Evolutionary conservation across 192 early-diverging fungal species (phyloP), one percentile per base, ranked within the genome.

Genomic region (Coemansia brasiliensis): DNA sequence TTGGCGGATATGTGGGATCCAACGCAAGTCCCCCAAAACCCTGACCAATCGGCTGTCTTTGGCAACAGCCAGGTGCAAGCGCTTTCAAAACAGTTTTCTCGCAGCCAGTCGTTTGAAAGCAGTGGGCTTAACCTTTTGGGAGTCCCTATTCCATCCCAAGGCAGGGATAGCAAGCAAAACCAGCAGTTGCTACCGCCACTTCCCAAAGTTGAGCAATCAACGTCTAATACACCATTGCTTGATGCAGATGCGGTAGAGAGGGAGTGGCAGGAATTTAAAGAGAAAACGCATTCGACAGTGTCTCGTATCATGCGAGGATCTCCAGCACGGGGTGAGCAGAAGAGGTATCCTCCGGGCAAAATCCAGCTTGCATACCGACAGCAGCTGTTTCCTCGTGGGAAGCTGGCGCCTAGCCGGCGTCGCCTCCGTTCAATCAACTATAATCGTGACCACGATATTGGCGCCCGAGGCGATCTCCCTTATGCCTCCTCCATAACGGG

Each of bases 1-100:
- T 15, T 76, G 24, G 57, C 66, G 5, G 73, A 76, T 20, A 69
- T 76, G 67, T 76, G 73, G 73, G 59, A 66, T 38, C 73, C 73
- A 4, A 62, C 63, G 32, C 67, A 76, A 46, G 58, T 69, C 35
- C 73, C 73, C 1, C 49, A 59, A 27, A 39, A 58, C 2, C 39
- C 43, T 2, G 29, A 18, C 5, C 58, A 44, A 9, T 39, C 44
- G 2, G 45, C 48, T 17, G 21, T 5, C 8, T 69, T 76, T 69
- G 67, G 42, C 0, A 52, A 44, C 4, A 27, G 10, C 3, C 67
- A 69, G 54, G 46, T 54, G 1, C 26, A 54, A 18, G 39, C 37
- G 37, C 59, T 73, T 11, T 15, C 63, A 0, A 29, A 42, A 1
- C 40, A 51, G 61, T 32, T 75, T 49, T 69, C 59, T 11, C 40